Base-by-base conservation (phyloP, 768 basidiomycete genomes). In the Russula foetens region DNA sequence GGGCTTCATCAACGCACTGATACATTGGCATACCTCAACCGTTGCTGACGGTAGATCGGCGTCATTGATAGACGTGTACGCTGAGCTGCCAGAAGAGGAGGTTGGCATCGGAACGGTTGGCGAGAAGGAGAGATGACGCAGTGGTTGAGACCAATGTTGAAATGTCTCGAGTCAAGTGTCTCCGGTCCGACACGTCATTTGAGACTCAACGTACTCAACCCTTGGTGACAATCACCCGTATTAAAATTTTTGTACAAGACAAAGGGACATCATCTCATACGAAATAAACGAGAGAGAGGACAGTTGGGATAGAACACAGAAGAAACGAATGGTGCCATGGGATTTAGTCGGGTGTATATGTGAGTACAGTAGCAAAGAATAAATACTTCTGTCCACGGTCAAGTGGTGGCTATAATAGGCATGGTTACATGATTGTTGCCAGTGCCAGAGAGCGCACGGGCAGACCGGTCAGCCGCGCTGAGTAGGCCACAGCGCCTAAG, bases 401-500 rank as follows among this genome's bases (percentile, higher is more conserved):
- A 35, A 12, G 35, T 12, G 14, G 35, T n/a, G 15, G 29, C 23
- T 33, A 44, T n/a, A 11, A n/a, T 19, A 29, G n/a, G 15, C 26
- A 53, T 53, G 17, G 11, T 33, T 33, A 33, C 31, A 11, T 43
- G 21, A 33, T 28, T 28, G n/a, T n/a, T n/a, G n/a, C n/a, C n/a
- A n/a, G n/a, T n/a, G n/a, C n/a, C n/a, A n/a, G n/a, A n/a, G n/a
- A n/a, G n/a, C n/a, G n/a, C n/a, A n/a, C n/a, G n/a, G n/a, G n/a
- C n/a, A n/a, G n/a, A n/a, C n/a, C 2, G 35, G 35, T 35, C 11
- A 35, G 11, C 8, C 4, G 35, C 8, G 35, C 9, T 35, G 35
- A 19, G 28, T 44, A 9, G 15, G 53, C 11, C 7, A 14, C 12
- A 21, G 51, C 56, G 19, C 29, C 66, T 74, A 89, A 57, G 87